phyloP scores from a whole-genome alignment of 2,329 filamentous ascomycete species.

The Claviceps fusiformis region DNA sequence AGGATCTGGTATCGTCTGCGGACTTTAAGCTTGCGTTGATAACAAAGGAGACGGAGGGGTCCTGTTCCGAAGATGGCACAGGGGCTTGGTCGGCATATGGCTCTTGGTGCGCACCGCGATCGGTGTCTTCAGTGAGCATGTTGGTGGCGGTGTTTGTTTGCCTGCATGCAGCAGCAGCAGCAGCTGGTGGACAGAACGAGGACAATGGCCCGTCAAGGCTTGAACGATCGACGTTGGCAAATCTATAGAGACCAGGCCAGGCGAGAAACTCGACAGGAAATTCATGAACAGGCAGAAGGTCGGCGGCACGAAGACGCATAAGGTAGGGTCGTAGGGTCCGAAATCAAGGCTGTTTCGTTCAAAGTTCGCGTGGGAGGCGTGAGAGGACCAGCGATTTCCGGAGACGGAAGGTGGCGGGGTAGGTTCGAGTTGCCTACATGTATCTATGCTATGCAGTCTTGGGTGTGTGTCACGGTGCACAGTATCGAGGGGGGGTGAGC shows the following conservation, averaged over 20 bases:
- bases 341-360: neutral
- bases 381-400: conserved; percentile 7
- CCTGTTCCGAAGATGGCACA: conserved; percentile 9
- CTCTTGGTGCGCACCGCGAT: neutral
- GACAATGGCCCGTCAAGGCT: neutral
- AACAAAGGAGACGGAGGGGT: conserved; percentile 20
- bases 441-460: neutral
- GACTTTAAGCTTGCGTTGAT: conserved; percentile 18
- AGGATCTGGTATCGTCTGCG: conserved; percentile 36
- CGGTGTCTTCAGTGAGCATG: neutral
- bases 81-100: conserved; percentile 6
- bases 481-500: neutral
- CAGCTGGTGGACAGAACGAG: neutral
- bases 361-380: conserved; percentile 1
- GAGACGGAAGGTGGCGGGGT: conserved; percentile 8
- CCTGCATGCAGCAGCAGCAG: conserved; percentile 3
- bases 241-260: neutral
- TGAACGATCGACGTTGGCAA: neutral
- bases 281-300: neutral
- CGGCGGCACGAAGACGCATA: neutral
- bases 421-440: neutral
- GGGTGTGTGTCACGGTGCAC: too few relatives aligned
- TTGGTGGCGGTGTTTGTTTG: conserved; percentile 2
- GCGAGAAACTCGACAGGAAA: neutral
- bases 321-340: neutral